Conservation (phyloP, 805 yeast species). For the Ogataea naganishii region DNA sequence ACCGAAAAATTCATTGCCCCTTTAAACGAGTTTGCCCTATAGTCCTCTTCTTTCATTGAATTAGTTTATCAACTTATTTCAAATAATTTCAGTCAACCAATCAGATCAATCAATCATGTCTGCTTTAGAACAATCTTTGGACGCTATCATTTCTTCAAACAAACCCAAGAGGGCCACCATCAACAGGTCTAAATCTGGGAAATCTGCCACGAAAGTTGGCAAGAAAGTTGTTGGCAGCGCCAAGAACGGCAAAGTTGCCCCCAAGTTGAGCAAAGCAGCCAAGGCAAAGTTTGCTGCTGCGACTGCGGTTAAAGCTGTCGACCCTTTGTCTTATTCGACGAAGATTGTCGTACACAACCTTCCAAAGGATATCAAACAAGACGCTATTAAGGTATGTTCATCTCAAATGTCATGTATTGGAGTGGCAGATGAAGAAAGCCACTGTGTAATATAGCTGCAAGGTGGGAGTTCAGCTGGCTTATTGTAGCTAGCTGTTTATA, state of each 20-base stretch:
- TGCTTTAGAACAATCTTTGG: conserved; percentile 86
- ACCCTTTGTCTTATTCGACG: conserved; percentile 42
- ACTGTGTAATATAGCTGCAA: no score
- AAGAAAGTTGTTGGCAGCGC: conserved; percentile 8
- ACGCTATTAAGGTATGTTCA: conserved; percentile 77
- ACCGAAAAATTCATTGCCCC: no score
- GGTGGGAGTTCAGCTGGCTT: no score
- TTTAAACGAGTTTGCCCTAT: no score
- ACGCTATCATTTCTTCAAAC: conserved; percentile 75
- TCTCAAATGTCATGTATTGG: no score
- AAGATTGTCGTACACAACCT: conserved; percentile 61
- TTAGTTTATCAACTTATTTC: background rate
- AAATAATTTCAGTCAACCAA: background rate
- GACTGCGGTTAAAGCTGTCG: conserved; percentile 8
- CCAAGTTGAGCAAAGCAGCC: no score
- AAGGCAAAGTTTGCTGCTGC: conserved; percentile 14
- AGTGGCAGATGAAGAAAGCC: no score
- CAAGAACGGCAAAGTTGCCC: conserved; percentile 15
- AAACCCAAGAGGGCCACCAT: conserved; percentile 11
- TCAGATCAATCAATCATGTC: conserved; percentile 41
- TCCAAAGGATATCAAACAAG: conserved; percentile 80
- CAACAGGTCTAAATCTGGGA: conserved; percentile 15
- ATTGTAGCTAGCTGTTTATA: no score
- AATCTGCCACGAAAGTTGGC: conserved; percentile 13
- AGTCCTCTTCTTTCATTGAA: conserved; percentile 1